These are phyloP conservation scores for Phaeophleospora eucalypticola DNA, from an alignment of 2,329 filamentous ascomycete genomes.

Conservation along the genomic window DNA sequence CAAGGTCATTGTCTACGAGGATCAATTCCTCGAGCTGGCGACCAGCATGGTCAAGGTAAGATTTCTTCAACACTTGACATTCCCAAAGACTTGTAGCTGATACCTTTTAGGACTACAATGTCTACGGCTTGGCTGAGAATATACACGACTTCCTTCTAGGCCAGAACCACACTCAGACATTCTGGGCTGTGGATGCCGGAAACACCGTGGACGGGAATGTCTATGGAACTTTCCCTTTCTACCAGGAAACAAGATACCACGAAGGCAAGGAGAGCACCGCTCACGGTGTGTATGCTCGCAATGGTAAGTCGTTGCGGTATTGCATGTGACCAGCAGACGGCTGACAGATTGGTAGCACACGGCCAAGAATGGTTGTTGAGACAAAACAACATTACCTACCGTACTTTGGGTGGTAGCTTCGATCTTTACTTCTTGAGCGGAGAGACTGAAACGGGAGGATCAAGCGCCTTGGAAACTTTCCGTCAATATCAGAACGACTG, in stretches of 20 bases:
- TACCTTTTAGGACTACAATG: too few relatives aligned
- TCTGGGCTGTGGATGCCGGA: conserved; percentile 64
- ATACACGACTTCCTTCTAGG: conserved; percentile 67
- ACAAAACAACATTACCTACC: conserved; percentile 65
- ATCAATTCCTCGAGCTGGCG: conserved; percentile 30
- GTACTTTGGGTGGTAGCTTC: conserved; percentile 69
- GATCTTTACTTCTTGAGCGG: conserved; percentile 78
- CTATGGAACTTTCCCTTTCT: conserved; percentile 74
- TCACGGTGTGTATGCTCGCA: conserved; percentile 63
- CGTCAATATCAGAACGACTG: conserved; percentile 65
- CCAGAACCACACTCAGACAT: conserved; percentile 66
- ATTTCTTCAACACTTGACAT: too few relatives aligned
- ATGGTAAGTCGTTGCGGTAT: conserved; percentile 75
- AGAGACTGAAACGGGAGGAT: conserved; percentile 65
- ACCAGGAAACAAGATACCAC: conserved; percentile 75
- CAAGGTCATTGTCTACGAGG: conserved; percentile 27
- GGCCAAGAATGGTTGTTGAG: conserved; percentile 67
- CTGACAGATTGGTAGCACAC: too few relatives aligned
- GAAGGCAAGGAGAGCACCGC: conserved; percentile 47
- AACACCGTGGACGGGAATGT: conserved; percentile 63
- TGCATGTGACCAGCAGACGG: too few relatives aligned
- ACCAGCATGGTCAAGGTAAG: conserved; percentile 34
- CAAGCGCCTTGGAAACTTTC: too few relatives aligned
- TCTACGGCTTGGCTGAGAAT: conserved; percentile 68
- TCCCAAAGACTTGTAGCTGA: too few relatives aligned